Conservation (phyloP, 2,329 filamentous ascomycete species). For the Botrytis porri region DNA sequence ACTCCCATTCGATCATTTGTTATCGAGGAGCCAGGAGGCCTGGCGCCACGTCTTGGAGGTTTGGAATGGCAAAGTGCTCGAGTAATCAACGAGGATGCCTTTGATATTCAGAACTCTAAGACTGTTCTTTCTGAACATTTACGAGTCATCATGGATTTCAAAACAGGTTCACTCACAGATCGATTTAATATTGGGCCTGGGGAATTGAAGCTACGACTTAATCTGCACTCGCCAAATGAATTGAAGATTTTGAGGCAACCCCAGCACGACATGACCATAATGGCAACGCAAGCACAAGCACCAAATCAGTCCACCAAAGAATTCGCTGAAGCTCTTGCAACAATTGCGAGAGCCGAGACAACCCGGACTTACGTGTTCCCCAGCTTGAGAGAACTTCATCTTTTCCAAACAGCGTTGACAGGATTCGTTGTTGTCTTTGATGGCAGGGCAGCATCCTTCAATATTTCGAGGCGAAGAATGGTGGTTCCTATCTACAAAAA, state of each 20-base stretch:
- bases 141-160: slow-evolving; percentile 71
- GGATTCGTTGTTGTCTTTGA: slow-evolving; percentile 76
- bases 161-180: slow-evolving; percentile 76
- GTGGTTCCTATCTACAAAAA: slow-evolving; percentile 93
- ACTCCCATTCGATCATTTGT: slow-evolving; percentile 63
- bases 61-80: slow-evolving; percentile 63
- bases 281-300: slow-evolving; percentile 66
- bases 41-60: slow-evolving; percentile 32
- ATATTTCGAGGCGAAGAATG: slow-evolving; percentile 80
- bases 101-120: slow-evolving; percentile 55
- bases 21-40: slow-evolving; percentile 51
- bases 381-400: slow-evolving; percentile 67
- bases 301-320: slow-evolving; percentile 60
- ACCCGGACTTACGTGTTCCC: slow-evolving; percentile 70
- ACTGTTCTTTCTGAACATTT: slow-evolving; percentile 76
- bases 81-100: slow-evolving; percentile 67
- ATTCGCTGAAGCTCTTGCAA: slow-evolving; percentile 50
- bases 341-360: slow-evolving; percentile 55
- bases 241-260: slow-evolving; percentile 68
- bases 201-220: slow-evolving; percentile 66
- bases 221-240: slow-evolving; percentile 56
- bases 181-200: slow-evolving; percentile 76
- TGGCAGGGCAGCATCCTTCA: slow-evolving; percentile 68
- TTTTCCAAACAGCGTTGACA: slow-evolving; percentile 75
- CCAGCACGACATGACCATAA: slow-evolving; percentile 74